Base-by-base conservation (phyloP, 768 basidiomycete genomes). In the Lactarius pseudohatsudake region DNA sequence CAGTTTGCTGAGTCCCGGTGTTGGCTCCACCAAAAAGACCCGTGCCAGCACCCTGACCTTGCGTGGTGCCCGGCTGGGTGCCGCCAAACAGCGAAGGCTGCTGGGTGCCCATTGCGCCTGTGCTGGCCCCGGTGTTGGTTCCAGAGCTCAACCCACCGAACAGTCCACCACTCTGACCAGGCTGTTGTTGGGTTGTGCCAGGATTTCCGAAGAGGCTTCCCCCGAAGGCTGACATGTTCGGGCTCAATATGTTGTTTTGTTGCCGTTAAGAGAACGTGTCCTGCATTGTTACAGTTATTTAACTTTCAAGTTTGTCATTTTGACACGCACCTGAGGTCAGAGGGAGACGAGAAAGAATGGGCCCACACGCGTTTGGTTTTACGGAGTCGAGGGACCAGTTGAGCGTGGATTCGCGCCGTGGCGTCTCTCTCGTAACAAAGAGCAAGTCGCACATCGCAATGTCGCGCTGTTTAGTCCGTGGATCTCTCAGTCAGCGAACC, bases 151-250 rank as follows among this genome's bases (percentile, higher is more conserved):
- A 43, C 13, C 64, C 61, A 20, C 64, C 58, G 40, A 70, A 70
- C 2, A 70, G 61, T 20, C 69, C 67, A 13, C 67, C 69, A 28
- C 69, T 69, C 53, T 73, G 72, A 50, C 69, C 71, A 34, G 72
- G 71, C 45, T 71, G 71, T 56, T 72, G 72, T 62, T 61, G 68
- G 26, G 61, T 61, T 15, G 65, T 45, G 59, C 64, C 61, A 47
- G 69, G 50, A 53, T 41, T 40, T 5, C 73, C 73, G 59, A 74
- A 74, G 4, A 47, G 53, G 11, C 70, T 47, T 58, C 60, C 54
- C 22, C 61, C 69, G 41, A 69, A 69, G 30, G 53, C 16, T 2
- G 70, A 57, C 70, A 69, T 69, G 54, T 50, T 50, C 45, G n/a
- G 13, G 57, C 26, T 58, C 32, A 65, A 53, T 61, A 61, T 5